Conservation (phyloP, 2,329 filamentous ascomycete genomes). For the Pyrenophora graminea region DNA sequence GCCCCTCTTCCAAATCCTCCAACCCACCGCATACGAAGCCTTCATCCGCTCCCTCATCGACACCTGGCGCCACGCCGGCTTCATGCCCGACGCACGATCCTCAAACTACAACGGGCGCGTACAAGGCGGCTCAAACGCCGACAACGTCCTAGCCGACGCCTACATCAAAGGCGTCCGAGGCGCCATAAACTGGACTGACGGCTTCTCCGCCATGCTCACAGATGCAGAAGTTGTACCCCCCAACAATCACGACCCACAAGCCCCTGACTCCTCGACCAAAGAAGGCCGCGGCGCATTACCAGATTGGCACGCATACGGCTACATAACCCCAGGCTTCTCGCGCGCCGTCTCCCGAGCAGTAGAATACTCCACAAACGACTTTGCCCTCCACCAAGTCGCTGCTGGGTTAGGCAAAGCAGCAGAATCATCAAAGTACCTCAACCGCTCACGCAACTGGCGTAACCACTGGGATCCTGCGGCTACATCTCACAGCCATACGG, state of each 20-base stretch:
- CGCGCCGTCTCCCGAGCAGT: slow-evolving; percentile 68
- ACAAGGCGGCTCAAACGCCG: slow-evolving; percentile 71
- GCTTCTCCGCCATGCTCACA: slow-evolving; percentile 62
- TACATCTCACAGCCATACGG: slow-evolving; percentile 62
- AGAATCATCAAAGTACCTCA: slow-evolving; percentile 63
- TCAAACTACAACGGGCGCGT: slow-evolving; percentile 71
- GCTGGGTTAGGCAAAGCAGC: slow-evolving; percentile 56
- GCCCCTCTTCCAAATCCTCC: slow-evolving; percentile 66
- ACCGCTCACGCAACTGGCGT: slow-evolving; percentile 69
- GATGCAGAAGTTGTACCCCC: slow-evolving; percentile 67
- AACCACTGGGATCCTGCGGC: slow-evolving; percentile 70
- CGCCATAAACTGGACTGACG: slow-evolving; percentile 63
- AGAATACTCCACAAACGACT: slow-evolving; percentile 73
- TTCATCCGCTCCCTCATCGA: slow-evolving; percentile 70
- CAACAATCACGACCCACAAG: slow-evolving; percentile 61
- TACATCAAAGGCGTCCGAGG: slow-evolving; percentile 70
- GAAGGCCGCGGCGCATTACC: slow-evolving; percentile 70
- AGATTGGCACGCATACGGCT: slow-evolving; percentile 69
- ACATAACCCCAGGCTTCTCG: slow-evolving; percentile 65
- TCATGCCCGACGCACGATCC: slow-evolving; percentile 67
- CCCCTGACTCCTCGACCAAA: slow-evolving; percentile 64
- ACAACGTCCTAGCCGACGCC: slow-evolving; percentile 73
- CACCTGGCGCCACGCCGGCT: slow-evolving; percentile 68
- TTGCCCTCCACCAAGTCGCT: slow-evolving; percentile 68
- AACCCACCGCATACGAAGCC: slow-evolving; percentile 66